Evolutionary conservation across 768 basidiomycete genomes (phyloP).

Genomic region (Trametes villosa): DNA sequence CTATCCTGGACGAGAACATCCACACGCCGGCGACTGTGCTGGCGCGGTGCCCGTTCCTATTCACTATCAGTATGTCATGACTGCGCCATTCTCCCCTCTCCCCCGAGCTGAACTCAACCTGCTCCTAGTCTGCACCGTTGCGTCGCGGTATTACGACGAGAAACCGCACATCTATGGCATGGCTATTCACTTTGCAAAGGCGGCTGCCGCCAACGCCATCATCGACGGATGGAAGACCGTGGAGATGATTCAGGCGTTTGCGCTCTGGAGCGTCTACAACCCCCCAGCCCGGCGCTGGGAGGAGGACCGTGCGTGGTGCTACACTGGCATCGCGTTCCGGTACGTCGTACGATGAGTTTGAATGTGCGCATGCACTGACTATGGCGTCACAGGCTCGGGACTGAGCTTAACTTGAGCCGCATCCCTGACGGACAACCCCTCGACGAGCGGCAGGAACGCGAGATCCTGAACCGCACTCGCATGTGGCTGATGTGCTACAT

Average conservation of each 20-base stretch:
- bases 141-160: constrained; percentile 64
- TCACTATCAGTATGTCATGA: constrained; percentile 56
- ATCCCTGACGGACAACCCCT: constrained; percentile 44
- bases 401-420: constrained; percentile 70
- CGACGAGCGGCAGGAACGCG: constrained; percentile 61
- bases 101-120: constrained; percentile 7
- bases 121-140: constrained; percentile 64
- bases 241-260: constrained; percentile 81
- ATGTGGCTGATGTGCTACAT: constrained; percentile 80
- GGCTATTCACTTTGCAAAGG: constrained; percentile 65
- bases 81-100: constrained; percentile 30
- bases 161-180: constrained; percentile 59
- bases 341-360: constrained; percentile 28
- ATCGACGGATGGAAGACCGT: constrained; percentile 66
- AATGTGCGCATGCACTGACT: background rate
- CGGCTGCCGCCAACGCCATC: constrained; percentile 61
- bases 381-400: constrained; percentile 56
- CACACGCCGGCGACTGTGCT: constrained; percentile 59
- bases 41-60: constrained; percentile 59
- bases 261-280: constrained; percentile 67
- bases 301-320: constrained; percentile 74
- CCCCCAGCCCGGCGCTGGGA: constrained; percentile 66
- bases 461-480: constrained; percentile 70
- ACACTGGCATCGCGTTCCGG: constrained; percentile 74
- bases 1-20: constrained; percentile 58